Evolutionary conservation across 163 green algal genomes (phyloP), one percentile per base, ranked within the genome.

Genomic region (Chlorella variabilis): DNA sequence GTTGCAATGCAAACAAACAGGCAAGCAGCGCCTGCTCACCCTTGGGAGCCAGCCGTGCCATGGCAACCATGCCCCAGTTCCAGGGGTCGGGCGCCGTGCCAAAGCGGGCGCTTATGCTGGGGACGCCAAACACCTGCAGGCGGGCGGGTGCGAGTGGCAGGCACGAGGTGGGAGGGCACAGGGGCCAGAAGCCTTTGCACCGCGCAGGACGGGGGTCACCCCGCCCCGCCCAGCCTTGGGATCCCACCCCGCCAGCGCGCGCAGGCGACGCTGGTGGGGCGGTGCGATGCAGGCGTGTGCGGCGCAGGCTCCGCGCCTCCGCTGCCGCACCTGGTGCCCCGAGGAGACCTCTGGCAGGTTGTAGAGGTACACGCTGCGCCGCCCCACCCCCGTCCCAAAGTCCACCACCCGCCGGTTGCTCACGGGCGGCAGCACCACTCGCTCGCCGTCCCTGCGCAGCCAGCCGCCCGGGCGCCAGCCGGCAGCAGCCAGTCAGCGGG

Each of bases 61-160:
- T 88, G 9, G 93, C 79, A 86, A 91, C 91, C 95, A 98, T 99
- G 51, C 87, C 94, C 90, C 89, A 96, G 86, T 98, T 98, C 94
- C 94, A 98, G 17, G 97, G 86, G 39, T 91, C 90, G 4, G 96
- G 96, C 42, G 90, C 88, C 34, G 96, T 99, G 54, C 93, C 96
- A 82, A 99, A 99, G 36, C 96, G 90, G 0, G 96, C 96, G 45
- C 86, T 95, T 25, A 98, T 90, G 78, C 87, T 94, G 27, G 91
- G 93, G 49, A 98, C 92, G 9, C 88, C 80, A 56, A 93, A 73
- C 49, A 86, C 83, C 73, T 80, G 73, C 45, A 54, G 45, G 45
- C 45, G 15, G 45, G 45, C 45, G 15, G 45, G 45, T 54, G 15
- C 11, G 45, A 15, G 11, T 23, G 45, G 45, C 45, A 54, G 45